These are phyloP conservation scores for Fagopyrum esculentum DNA, from an alignment of 148 eudicot species.

Conservation along the genomic window DNA sequence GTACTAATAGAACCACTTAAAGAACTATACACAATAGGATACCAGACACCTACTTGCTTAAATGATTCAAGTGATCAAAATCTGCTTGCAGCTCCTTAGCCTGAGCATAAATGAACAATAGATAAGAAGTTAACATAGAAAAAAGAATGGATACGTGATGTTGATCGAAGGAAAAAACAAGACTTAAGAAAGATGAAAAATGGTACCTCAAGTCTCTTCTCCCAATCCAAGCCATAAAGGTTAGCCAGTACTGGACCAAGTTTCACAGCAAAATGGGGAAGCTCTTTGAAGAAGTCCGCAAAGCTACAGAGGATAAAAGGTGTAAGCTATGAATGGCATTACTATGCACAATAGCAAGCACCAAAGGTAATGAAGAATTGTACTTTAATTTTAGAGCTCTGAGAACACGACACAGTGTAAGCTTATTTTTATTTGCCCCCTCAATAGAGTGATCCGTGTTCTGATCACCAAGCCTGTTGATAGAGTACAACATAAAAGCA, in stretches of 20 bases:
- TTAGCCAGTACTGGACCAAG: slow-evolving; percentile 58
- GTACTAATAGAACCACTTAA: neutral
- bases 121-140: neutral
- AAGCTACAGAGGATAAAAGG: slow-evolving; percentile 37
- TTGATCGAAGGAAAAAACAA: neutral
- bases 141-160: neutral
- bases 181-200: neutral
- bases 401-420: slow-evolving; percentile 61
- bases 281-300: slow-evolving; percentile 86
- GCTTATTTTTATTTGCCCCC: slow-evolving; percentile 26
- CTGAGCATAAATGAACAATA: slow-evolving; percentile 28
- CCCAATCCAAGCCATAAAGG: slow-evolving; percentile 80
- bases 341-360: slow-evolving; percentile 8
- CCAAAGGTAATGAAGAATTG: neutral
- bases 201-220: slow-evolving; percentile 78
- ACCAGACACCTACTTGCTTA: slow-evolving; percentile 69
- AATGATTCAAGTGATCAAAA: slow-evolving; percentile 68
- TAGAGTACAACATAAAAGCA: slow-evolving; percentile 62
- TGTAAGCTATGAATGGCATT: neutral
- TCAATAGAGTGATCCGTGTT: neutral
- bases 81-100: slow-evolving; percentile 86
- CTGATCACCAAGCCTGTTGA: slow-evolving; percentile 44
- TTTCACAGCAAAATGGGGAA: slow-evolving; percentile 76
- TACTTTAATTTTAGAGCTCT: slow-evolving; percentile 75
- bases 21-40: neutral